phyloP scores from a whole-genome alignment of 805 yeast genomes.

The Ogataea philodendri region DNA sequence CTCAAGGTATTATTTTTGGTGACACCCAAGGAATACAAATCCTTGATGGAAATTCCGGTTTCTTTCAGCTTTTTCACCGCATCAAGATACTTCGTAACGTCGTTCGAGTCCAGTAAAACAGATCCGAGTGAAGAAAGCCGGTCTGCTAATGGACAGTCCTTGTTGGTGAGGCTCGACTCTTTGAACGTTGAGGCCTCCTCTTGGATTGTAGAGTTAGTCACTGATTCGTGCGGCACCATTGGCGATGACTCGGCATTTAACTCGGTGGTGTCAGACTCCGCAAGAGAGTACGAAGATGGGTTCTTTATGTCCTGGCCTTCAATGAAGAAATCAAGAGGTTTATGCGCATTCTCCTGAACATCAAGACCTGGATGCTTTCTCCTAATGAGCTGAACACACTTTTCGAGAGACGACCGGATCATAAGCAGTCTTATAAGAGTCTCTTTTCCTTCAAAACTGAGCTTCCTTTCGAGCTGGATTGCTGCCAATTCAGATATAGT shows the following conservation, averaged over 20 bases:
- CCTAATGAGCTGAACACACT: slow-evolving; percentile 42
- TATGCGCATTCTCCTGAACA: slow-evolving; percentile 1
- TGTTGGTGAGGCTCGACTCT: slow-evolving; percentile 7
- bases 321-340: slow-evolving; percentile 6
- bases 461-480: slow-evolving; percentile 51
- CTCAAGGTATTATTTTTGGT: slow-evolving; percentile 17
- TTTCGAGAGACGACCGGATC: slow-evolving; percentile 66
- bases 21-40: slow-evolving; percentile 21
- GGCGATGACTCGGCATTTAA: slow-evolving; percentile 14
- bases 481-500: slow-evolving; percentile 57
- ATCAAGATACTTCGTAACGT: slow-evolving; percentile 38
- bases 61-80: slow-evolving; percentile 39
- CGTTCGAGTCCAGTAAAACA: slow-evolving; percentile 34
- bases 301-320: slow-evolving; percentile 10
- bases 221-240: slow-evolving; percentile 9
- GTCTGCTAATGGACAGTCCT: slow-evolving; percentile 4
- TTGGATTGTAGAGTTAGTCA: slow-evolving; percentile 17
- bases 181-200: slow-evolving; percentile 25
- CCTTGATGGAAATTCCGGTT: slow-evolving; percentile 41
- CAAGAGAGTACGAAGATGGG: slow-evolving; percentile 1
- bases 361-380: slow-evolving; percentile 12
- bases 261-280: slow-evolving; percentile 16
- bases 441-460: slow-evolving; percentile 72
- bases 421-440: slow-evolving; percentile 64
- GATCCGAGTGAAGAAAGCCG: slow-evolving; percentile 37